phyloP scores from a whole-genome alignment of 495 filamentous ascomycete species.

The Achaetomiella virescens region DNA sequence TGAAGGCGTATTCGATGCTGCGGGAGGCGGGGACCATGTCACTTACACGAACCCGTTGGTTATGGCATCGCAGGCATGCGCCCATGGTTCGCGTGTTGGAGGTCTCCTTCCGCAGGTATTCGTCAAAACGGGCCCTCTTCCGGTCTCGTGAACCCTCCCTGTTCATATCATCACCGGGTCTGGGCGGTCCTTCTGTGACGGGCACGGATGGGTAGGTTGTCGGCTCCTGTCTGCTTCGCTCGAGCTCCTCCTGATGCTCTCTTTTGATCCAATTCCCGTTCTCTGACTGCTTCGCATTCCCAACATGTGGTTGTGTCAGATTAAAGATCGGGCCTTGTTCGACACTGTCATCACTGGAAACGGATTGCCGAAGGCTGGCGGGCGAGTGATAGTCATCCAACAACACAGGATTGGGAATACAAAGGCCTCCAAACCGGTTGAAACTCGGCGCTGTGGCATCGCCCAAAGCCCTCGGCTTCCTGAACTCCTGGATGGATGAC shows the following conservation, averaged over 20 bases:
- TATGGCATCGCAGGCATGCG: constrained; percentile 42
- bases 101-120: constrained; percentile 24
- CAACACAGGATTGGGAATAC: neutral
- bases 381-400: neutral
- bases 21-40: neutral
- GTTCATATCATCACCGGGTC: neutral
- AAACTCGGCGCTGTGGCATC: neutral
- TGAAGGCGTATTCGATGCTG: neutral
- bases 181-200: neutral
- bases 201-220: too few species aligned
- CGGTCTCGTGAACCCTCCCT: neutral
- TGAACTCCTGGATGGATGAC: neutral
- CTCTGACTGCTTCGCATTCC: neutral
- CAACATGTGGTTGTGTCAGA: neutral
- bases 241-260: neutral
- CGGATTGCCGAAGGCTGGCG: neutral
- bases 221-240: too few species aligned
- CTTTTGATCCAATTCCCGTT: neutral
- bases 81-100: constrained; percentile 32
- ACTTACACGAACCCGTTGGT: constrained; percentile 39
- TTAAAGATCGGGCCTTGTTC: neutral
- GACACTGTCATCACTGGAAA: neutral
- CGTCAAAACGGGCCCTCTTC: constrained; percentile 14
- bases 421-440: neutral
- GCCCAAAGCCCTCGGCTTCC: neutral